Conservation (phyloP, 2,329 filamentous ascomycete species). For the Pleoardoris graminearum region DNA sequence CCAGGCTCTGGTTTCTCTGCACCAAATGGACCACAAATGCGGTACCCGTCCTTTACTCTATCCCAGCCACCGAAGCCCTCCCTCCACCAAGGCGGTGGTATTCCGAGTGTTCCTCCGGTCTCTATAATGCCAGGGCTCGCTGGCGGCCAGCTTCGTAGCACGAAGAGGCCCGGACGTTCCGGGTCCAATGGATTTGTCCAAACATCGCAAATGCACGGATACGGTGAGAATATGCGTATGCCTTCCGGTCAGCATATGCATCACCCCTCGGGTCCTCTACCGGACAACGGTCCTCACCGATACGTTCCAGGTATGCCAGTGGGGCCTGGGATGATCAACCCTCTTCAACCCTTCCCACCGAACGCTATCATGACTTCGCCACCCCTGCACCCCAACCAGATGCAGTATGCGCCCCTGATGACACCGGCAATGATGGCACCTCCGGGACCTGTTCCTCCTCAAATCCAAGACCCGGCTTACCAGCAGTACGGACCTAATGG, state of each 20-base stretch:
- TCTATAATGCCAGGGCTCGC: constrained; percentile 13
- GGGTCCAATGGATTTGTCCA: constrained; percentile 17
- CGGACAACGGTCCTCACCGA: constrained; percentile 20
- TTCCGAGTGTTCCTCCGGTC: constrained; percentile 1
- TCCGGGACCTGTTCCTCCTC: constrained; percentile 10
- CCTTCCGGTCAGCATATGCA: constrained; percentile 17
- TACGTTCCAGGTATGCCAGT: constrained; percentile 18
- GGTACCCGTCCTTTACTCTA: not conserved
- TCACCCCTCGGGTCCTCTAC: constrained; percentile 18
- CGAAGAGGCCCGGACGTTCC: constrained; percentile 15
- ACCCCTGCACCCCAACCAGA: constrained; percentile 17
- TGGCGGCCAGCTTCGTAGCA: constrained; percentile 12
- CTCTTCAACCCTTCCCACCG: constrained; percentile 15
- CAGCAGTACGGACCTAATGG: constrained; percentile 15
- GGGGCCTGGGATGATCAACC: constrained; percentile 15
- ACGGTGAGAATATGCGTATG: constrained; percentile 21
- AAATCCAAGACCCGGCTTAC: constrained; percentile 18
- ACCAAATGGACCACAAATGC: not conserved
- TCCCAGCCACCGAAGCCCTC: constrained; percentile 1
- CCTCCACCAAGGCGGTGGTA: constrained; percentile 6
- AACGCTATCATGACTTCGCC: constrained; percentile 13
- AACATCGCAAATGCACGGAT: constrained; percentile 9
- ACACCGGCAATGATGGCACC: constrained; percentile 18
- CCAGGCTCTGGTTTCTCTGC: not conserved
- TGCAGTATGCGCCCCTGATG: constrained; percentile 15